phyloP scores from a whole-genome alignment of 148 eudicot genomes.

The Fagopyrum esculentum region DNA sequence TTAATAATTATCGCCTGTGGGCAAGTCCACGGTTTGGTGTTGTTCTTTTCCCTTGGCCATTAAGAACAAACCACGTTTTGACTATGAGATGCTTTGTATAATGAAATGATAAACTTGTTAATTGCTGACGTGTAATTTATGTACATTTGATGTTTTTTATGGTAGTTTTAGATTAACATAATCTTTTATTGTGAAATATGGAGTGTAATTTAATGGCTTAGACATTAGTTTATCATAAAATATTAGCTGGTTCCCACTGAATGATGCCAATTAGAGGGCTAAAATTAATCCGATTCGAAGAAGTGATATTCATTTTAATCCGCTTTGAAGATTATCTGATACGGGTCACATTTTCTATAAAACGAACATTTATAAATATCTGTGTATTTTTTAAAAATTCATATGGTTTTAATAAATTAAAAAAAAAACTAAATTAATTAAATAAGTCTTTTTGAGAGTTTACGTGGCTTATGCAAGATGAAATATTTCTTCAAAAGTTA shows the following conservation, averaged over 20 bases:
- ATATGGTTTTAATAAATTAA: no score
- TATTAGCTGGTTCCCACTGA: background rate
- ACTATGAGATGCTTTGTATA: no score
- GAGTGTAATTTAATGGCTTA: background rate
- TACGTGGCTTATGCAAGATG: no score
- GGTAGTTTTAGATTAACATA: background rate
- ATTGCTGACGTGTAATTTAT: background rate
- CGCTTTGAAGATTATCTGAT: no score
- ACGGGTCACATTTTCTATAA: no score
- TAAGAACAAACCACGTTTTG: background rate
- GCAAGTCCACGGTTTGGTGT: background rate
- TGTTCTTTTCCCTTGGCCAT: background rate
- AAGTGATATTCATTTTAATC: no score
- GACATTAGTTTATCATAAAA: background rate
- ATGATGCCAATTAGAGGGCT: background rate
- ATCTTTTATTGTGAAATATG: background rate
- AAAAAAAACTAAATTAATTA: no score
- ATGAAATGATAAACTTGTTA: background rate
- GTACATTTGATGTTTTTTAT: background rate
- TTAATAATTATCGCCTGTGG: background rate
- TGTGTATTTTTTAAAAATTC: no score
- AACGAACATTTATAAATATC: no score
- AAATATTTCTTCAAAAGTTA: no score
- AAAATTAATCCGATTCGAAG: no score
- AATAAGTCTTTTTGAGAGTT: no score